phyloP scores from a whole-genome alignment of 1,284 basidiomycete species.

The Apiotrichum sp. region DNA sequence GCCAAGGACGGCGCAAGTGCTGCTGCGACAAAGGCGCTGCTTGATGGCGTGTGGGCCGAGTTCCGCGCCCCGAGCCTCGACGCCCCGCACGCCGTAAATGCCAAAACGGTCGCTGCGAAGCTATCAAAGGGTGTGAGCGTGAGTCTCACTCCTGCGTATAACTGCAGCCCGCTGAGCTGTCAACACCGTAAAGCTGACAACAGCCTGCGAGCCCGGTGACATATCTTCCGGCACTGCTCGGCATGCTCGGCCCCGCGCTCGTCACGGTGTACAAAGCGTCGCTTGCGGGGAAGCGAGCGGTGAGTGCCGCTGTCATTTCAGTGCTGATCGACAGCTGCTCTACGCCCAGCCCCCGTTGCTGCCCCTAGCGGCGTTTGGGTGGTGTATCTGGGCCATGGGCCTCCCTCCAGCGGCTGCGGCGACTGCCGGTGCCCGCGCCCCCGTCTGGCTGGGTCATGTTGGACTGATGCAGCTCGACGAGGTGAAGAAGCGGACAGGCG shows the following conservation, averaged over 20 bases:
- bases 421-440: slow-evolving; percentile 12
- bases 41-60: slow-evolving; percentile 19
- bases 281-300: slow-evolving; percentile 34
- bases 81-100: slow-evolving; percentile 1
- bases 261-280: slow-evolving; percentile 37
- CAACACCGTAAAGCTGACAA: background rate
- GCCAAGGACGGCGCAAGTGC: background rate
- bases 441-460: slow-evolving; percentile 34
- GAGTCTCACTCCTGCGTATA: background rate
- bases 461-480: slow-evolving; percentile 38
- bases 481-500: slow-evolving; percentile 26
- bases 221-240: slow-evolving; percentile 33
- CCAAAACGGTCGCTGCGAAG: slow-evolving; percentile 6
- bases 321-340: slow-evolving; percentile 24
- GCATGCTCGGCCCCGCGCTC: slow-evolving; percentile 33
- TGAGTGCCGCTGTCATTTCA: slow-evolving; percentile 14
- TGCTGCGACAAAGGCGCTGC: slow-evolving; percentile 2
- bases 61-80: slow-evolving; percentile 1
- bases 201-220: slow-evolving; percentile 31
- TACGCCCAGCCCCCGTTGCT: slow-evolving; percentile 38
- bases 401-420: slow-evolving; percentile 24
- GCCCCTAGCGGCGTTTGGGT: slow-evolving; percentile 35
- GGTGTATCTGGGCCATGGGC: slow-evolving; percentile 37
- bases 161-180: too few relatives aligned
- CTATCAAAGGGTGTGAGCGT: slow-evolving; percentile 7